Conservation (phyloP, 2,329 filamentous ascomycete genomes). For the Alternaria sp. region DNA sequence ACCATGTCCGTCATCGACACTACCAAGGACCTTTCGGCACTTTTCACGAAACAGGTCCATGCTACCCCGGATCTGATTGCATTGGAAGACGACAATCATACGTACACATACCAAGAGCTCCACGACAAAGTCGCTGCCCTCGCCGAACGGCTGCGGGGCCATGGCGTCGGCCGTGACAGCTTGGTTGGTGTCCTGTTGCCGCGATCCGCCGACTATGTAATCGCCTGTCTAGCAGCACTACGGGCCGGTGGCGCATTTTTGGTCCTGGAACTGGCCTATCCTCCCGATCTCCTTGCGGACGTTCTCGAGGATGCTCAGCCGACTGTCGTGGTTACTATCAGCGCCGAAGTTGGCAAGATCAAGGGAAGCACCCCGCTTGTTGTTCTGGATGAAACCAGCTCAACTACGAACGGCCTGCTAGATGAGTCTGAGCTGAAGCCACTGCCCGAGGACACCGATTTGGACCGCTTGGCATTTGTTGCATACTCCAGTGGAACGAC, state of each 20-base stretch:
- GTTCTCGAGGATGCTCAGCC: slow-evolving; percentile 80
- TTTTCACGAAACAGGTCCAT: slow-evolving; percentile 74
- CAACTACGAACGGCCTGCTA: slow-evolving; percentile 37
- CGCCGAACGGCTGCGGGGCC: slow-evolving; percentile 68
- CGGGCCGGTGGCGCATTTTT: slow-evolving; percentile 82
- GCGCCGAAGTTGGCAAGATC: slow-evolving; percentile 71
- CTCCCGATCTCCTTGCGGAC: slow-evolving; percentile 75
- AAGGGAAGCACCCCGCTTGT: slow-evolving; percentile 71
- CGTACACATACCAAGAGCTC: slow-evolving; percentile 77
- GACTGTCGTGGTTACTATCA: slow-evolving; percentile 74
- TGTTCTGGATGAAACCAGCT: slow-evolving; percentile 64
- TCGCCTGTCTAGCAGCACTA: slow-evolving; percentile 79
- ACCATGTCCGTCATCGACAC: slow-evolving; percentile 74
- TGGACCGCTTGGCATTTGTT: slow-evolving; percentile 81
- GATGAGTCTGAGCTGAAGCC: slow-evolving; percentile 59
- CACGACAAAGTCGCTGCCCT: slow-evolving; percentile 73
- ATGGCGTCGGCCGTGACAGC: slow-evolving; percentile 76
- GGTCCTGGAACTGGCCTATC: slow-evolving; percentile 82
- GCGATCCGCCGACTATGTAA: slow-evolving; percentile 80
- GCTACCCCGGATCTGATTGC: slow-evolving; percentile 75
- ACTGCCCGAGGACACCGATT: slow-evolving; percentile 70
- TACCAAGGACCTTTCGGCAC: slow-evolving; percentile 74
- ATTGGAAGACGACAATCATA: slow-evolving; percentile 73
- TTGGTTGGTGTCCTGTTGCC: slow-evolving; percentile 80
- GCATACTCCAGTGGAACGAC: slow-evolving; percentile 83